Evolutionary conservation across 1,284 basidiomycete species (phyloP), one percentile per base, ranked within the genome.

Genomic region (Ceratobasidium sp.): DNA sequence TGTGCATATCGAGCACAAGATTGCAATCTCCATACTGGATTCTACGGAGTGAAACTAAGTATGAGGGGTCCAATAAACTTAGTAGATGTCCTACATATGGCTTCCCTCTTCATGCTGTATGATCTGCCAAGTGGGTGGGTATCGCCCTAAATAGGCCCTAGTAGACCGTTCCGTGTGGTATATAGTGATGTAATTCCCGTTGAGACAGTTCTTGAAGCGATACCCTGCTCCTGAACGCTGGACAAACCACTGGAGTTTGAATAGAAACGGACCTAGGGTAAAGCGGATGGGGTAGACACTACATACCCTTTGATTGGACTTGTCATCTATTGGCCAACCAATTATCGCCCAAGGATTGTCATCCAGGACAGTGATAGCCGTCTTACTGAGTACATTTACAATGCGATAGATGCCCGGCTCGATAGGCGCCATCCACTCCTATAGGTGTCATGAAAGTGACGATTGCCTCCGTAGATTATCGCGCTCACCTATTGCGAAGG

Each of bases 161-260:
- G 47, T 29, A n/a, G 6, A 33, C 2, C 31, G 19, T 19, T 66
- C 17, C 17, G 64, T 66, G 29, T 24, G 33, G 11, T 27, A 22
- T 17, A 53, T 48, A 22, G 50, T 9, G 6, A 66, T n/a, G 33
- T 66, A 66, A 14, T 24, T 14, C 17, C 64, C 64, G 11, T 50
- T 15, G 7, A 9, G 7, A 27, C 48, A 66, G 31, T 41, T 66
- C 31, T 66, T 66, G 47, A 66, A 53, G 2, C 48, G 29, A 31
- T 51, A 66, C 48, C 63, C 63, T 5, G 5, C 33, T n/a, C 47
- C 48, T 27, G 63, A 27, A 22, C 63, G 63, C 33, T 65, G 47
- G 7, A 65, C 19, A 51, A 65, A 50, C 63, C 63, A 65, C 63
- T 65, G 9, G n/a, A 2, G 51, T 53, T 19, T 24, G n/a, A 19